A percentile compares a stretch with the other conserved stretches of the same genome.
These are phyloP conservation scores for Boehmeria nivea DNA, from an alignment of 306 rosid genomes.

Conservation along the genomic window DNA sequence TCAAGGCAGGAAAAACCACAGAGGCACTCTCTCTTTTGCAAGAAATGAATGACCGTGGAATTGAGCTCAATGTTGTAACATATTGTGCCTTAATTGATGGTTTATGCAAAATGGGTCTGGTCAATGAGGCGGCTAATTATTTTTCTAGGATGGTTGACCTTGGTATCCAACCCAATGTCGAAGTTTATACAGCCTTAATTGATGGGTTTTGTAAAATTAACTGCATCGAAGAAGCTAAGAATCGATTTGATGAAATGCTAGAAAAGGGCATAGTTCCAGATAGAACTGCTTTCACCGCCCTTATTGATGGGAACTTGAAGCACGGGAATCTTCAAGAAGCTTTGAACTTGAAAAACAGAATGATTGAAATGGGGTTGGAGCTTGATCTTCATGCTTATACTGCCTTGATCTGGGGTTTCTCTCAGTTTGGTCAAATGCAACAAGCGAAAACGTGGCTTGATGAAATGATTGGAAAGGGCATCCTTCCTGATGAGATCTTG, in stretches of 20 bases:
- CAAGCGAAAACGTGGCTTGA: slow-evolving; percentile 60
- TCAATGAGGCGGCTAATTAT: slow-evolving; percentile 59
- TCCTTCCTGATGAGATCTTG: slow-evolving; percentile 72
- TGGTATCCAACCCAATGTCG: slow-evolving; percentile 75
- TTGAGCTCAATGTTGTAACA: slow-evolving; percentile 63
- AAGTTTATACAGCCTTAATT: slow-evolving; percentile 70
- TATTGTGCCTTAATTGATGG: slow-evolving; percentile 83
- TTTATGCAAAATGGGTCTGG: slow-evolving; percentile 73
- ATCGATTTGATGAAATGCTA: slow-evolving; percentile 72
- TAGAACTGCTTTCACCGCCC: slow-evolving; percentile 60
- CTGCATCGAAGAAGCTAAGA: slow-evolving; percentile 56
- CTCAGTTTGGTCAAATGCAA: slow-evolving; percentile 52
- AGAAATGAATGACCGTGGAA: slow-evolving; percentile 57
- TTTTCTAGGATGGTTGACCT: slow-evolving; percentile 45
- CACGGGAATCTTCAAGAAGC: slow-evolving; percentile 73
- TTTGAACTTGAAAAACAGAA: slow-evolving; percentile 46
- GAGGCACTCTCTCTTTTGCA: slow-evolving; percentile 61
- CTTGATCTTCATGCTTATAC: slow-evolving; percentile 79
- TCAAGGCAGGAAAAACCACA: slow-evolving; percentile 58
- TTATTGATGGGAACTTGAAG: slow-evolving; percentile 88
- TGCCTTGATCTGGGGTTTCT: slow-evolving; percentile 73
- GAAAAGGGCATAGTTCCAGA: slow-evolving; percentile 77
- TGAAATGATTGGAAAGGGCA: slow-evolving; percentile 72
- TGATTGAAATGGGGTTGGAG: slow-evolving; percentile 69
- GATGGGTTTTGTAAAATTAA: slow-evolving; percentile 76